Evolutionary conservation across 306 rosid genomes (phyloP).

Genomic region (Cucumis cinereus): DNA sequence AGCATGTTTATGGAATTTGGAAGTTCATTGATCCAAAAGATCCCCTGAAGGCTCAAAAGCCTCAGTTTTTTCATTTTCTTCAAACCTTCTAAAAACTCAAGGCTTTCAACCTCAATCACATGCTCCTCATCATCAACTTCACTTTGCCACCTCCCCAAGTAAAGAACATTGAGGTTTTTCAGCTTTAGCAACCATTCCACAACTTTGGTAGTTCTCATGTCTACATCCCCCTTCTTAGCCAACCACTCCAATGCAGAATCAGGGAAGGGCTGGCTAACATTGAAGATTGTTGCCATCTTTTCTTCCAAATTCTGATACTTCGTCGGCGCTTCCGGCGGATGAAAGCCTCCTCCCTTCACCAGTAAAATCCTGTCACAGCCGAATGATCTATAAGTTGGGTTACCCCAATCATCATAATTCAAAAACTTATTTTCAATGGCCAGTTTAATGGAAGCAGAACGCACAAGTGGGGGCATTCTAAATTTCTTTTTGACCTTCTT

Average conservation of each 20-base stretch:
- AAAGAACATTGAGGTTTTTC: conserved; percentile 14
- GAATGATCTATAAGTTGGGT: not conserved
- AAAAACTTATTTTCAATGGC: not conserved
- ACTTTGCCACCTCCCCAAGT: conserved; percentile 22
- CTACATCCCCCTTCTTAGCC: not conserved
- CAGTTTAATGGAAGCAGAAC: conserved; percentile 15
- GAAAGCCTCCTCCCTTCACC: not conserved
- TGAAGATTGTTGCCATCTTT: conserved; percentile 13
- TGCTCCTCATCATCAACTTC: not conserved
- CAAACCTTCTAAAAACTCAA: conserved; percentile 6
- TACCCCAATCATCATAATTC: conserved; percentile 1
- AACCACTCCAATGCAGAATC: conserved; percentile 6
- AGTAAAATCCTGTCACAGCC: not conserved
- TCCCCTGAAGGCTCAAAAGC: conserved; percentile 18
- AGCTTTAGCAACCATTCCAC: conserved; percentile 14
- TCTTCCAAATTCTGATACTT: not conserved
- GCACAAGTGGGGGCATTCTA: conserved; percentile 12
- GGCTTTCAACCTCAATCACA: conserved; percentile 8
- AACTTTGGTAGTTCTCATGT: not conserved
- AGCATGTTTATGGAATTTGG: conserved; percentile 10
- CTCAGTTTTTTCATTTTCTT: not conserved
- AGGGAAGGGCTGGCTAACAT: conserved; percentile 16
- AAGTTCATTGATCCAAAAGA: conserved; percentile 14
- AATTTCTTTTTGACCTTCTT: not conserved
- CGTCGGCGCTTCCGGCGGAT: not conserved